A percentile compares a stretch with the other conserved stretches of the same genome.
Evolutionary conservation across 306 rosid species (phyloP).

Genomic region (Calophaca sinica): DNA sequence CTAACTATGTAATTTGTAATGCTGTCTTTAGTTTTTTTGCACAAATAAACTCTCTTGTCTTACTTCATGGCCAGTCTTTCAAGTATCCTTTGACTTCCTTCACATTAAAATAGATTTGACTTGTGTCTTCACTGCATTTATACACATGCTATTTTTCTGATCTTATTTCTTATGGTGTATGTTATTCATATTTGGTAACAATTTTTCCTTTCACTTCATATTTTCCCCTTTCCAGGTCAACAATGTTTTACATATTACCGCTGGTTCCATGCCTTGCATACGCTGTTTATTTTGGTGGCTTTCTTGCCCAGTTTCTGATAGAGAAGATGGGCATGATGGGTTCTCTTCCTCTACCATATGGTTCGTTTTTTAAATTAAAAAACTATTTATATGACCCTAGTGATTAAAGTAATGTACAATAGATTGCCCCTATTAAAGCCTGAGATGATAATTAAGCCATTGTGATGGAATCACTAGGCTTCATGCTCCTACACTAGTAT

Average conservation of each 20-base stretch:
- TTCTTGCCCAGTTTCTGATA: conserved; percentile 80
- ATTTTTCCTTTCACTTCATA: conserved; percentile 32
- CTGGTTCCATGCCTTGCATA: conserved; percentile 80
- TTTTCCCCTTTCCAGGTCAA: conserved; percentile 64
- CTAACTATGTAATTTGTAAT: conserved; percentile 33
- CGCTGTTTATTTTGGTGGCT: conserved; percentile 89
- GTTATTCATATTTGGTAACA: conserved; percentile 35
- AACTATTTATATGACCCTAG: conserved; percentile 1
- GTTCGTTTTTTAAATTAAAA: conserved; percentile 56
- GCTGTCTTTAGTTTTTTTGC: neutral
- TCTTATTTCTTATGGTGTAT: conserved; percentile 29
- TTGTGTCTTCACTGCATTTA: conserved; percentile 1
- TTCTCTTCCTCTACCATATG: conserved; percentile 87
- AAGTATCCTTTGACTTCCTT: conserved; percentile 9
- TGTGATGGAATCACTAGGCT: conserved; percentile 25
- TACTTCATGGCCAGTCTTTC: conserved; percentile 37
- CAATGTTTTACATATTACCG: conserved; percentile 74
- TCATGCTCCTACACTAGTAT: conserved; percentile 5
- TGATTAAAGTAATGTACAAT: too few relatives aligned
- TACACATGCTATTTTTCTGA: conserved; percentile 27
- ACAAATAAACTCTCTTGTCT: conserved; percentile 30
- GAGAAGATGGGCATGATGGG: conserved; percentile 99
- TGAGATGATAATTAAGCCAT: conserved; percentile 12
- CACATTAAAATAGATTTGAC: conserved; percentile 25
- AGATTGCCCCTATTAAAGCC: neutral